phyloP scores from a whole-genome alignment of 495 filamentous ascomycete genomes.

The Margaritispora aquatica region DNA sequence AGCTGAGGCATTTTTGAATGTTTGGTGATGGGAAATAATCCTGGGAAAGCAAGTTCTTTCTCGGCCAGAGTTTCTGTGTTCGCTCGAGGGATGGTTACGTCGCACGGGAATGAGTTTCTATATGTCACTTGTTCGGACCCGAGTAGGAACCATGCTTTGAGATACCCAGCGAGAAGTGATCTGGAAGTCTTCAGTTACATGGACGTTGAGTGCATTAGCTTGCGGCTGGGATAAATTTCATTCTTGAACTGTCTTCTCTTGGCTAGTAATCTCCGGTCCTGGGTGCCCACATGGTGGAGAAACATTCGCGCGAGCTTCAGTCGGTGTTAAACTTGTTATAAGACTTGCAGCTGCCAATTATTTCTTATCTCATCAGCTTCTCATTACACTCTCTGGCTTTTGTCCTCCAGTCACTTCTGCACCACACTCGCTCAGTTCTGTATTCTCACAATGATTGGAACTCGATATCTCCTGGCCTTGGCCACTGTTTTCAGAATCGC shows the following conservation, averaged over 20 bases:
- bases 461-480: background rate
- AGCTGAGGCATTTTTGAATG: background rate
- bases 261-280: background rate
- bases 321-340: background rate
- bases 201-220: background rate
- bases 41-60: no score
- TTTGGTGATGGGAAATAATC: background rate
- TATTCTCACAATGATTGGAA: conserved; percentile 8
- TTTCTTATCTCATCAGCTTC: background rate
- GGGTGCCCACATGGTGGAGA: background rate
- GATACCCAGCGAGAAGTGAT: no score
- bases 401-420: background rate
- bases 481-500: background rate
- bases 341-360: background rate
- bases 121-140: no score
- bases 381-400: background rate
- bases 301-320: background rate
- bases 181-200: no score
- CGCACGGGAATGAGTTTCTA: no score
- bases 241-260: background rate
- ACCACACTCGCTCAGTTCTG: background rate
- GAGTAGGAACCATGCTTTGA: no score
- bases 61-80: no score
- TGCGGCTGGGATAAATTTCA: background rate
- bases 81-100: no score